Percentiles rank a stretch among this genome's conserved stretches.
These are phyloP conservation scores for Auricularia cornea DNA, from an alignment of 768 basidiomycete species.

Conservation along the genomic window DNA sequence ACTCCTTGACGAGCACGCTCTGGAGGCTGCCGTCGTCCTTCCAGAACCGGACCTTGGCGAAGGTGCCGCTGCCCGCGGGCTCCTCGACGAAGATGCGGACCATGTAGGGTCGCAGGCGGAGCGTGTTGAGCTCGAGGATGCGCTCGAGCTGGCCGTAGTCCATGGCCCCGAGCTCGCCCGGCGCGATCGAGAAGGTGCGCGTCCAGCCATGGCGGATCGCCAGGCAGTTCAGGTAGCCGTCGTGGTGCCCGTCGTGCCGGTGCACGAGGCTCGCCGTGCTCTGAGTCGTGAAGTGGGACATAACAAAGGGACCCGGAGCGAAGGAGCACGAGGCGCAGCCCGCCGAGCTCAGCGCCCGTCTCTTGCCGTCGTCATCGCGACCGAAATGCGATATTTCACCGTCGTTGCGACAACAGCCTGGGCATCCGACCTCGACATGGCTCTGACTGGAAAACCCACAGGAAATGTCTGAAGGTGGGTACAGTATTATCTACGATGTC, in stretches of 20 bases:
- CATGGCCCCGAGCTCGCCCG: slow-evolving; percentile 1
- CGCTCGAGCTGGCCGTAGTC: slow-evolving; percentile 4
- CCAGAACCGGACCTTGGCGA: slow-evolving; percentile 5
- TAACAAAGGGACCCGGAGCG: background rate
- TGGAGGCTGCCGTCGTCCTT: slow-evolving; percentile 8
- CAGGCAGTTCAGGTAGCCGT: slow-evolving; percentile 5
- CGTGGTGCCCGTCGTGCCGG: slow-evolving; percentile 6
- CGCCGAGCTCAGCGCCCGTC: background rate
- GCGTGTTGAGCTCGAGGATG: slow-evolving; percentile 6
- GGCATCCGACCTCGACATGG: too few relatives aligned
- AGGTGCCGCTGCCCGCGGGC: slow-evolving; percentile 3
- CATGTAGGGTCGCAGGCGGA: slow-evolving; percentile 3
- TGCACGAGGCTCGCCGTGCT: background rate
- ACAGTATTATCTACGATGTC: too few relatives aligned
- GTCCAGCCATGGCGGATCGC: slow-evolving; percentile 7
- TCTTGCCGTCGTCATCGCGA: background rate
- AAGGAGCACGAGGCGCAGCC: background rate
- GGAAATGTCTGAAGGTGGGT: too few relatives aligned
- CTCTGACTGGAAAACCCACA: too few relatives aligned
- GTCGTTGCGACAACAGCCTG: too few relatives aligned
- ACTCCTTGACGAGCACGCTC: slow-evolving; percentile 6
- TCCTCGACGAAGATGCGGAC: slow-evolving; percentile 8
- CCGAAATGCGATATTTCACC: background rate
- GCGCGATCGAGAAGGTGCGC: slow-evolving; percentile 6
- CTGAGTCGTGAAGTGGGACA: background rate